phyloP scores from a whole-genome alignment of 768 basidiomycete species.

The Suillus tomentosus region DNA sequence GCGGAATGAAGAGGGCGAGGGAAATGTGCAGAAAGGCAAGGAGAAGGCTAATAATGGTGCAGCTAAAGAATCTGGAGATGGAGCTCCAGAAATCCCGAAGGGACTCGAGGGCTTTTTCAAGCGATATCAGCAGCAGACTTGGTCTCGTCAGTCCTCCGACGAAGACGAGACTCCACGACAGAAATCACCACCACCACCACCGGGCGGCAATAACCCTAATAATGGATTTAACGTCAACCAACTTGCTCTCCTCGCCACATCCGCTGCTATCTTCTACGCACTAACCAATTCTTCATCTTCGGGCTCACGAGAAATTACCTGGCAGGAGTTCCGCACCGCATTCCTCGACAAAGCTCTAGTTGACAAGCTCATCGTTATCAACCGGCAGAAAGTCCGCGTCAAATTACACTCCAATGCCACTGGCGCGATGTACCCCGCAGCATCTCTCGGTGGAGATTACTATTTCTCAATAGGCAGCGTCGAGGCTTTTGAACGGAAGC shows the following conservation, averaged over 20 bases:
- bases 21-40: conserved; percentile 35
- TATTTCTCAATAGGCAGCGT: conserved; percentile 98
- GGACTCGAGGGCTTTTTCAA: conserved; percentile 80
- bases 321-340: conserved; percentile 98
- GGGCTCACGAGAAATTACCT: conserved; percentile 89
- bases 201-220: conserved; percentile 42
- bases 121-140: conserved; percentile 50
- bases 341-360: conserved; percentile 97
- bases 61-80: conserved; percentile 33
- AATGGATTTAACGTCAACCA: conserved; percentile 60
- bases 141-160: conserved; percentile 30
- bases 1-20: conserved; percentile 32
- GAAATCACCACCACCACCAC: conserved; percentile 55
- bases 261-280: conserved; percentile 66
- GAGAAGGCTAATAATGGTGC: conserved; percentile 38
- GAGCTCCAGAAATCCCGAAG: conserved; percentile 52
- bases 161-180: conserved; percentile 37
- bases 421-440: conserved; percentile 70
- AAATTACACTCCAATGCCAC: conserved; percentile 91
- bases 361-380: conserved; percentile 90
- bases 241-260: conserved; percentile 57
- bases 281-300: conserved; percentile 49
- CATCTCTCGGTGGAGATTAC: conserved; percentile 61
- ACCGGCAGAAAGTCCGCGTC: conserved; percentile 87
- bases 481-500: conserved; percentile 93